Conservation (phyloP, 805 yeast genomes). For the Wilhelminamyces savonicus region DNA sequence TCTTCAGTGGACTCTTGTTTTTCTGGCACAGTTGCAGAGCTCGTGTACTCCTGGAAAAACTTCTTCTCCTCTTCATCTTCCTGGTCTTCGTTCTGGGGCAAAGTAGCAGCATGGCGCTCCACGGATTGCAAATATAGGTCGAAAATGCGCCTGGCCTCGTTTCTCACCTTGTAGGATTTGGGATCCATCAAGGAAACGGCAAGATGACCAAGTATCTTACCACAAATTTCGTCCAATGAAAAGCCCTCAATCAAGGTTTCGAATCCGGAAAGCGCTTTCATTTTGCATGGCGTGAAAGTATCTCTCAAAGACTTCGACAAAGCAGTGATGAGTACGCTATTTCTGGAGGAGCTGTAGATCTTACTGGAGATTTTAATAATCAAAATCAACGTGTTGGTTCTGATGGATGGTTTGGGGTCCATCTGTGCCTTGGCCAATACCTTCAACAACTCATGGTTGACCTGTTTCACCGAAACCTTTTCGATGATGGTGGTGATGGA, state of each 20-base stretch:
- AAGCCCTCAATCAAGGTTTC: constrained; percentile 59
- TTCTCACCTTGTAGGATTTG: constrained; percentile 56
- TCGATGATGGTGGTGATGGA: constrained; percentile 56
- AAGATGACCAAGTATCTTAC: constrained; percentile 74
- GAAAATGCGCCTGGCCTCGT: constrained; percentile 65
- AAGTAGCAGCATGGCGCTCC: constrained; percentile 29
- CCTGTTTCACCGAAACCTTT: constrained; percentile 67
- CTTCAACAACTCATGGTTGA: constrained; percentile 80
- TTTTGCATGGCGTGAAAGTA: constrained; percentile 64
- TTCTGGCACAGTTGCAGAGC: background rate
- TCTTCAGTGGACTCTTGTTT: constrained; percentile 5
- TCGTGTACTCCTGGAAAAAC: constrained; percentile 19
- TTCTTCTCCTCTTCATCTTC: constrained; percentile 35
- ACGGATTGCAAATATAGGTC: constrained; percentile 44
- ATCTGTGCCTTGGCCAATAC: constrained; percentile 75
- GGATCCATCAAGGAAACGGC: constrained; percentile 80
- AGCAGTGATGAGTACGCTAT: constrained; percentile 81
- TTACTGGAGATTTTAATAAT: constrained; percentile 58
- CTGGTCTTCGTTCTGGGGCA: constrained; percentile 29
- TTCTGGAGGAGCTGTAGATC: constrained; percentile 50
- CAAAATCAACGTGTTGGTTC: constrained; percentile 71
- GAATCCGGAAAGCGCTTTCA: constrained; percentile 73
- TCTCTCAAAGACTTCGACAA: constrained; percentile 79
- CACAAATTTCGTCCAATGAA: constrained; percentile 68
- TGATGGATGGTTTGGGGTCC: constrained; percentile 68